These are phyloP conservation scores for Aspergillus tanneri DNA, from an alignment of 2,329 filamentous ascomycete species.

Conservation along the genomic window DNA sequence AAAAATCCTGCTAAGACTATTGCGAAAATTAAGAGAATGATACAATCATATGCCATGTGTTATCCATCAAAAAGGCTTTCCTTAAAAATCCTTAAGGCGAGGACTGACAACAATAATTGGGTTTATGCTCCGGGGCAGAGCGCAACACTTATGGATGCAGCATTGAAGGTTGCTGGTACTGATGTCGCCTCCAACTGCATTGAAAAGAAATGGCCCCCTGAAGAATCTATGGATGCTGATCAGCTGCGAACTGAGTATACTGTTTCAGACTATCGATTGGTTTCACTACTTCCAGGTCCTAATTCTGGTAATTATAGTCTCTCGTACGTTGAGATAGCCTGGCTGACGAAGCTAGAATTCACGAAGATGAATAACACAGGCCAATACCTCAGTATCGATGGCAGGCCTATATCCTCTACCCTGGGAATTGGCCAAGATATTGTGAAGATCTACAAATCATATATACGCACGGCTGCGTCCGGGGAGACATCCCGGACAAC, in stretches of 20 bases:
- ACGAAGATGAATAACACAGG: conserved; percentile 35
- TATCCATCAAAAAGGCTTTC: conserved; percentile 57
- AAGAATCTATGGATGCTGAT: conserved; percentile 11
- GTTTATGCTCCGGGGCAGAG: conserved; percentile 56
- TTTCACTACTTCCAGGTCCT: conserved; percentile 52
- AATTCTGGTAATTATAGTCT: conserved; percentile 35
- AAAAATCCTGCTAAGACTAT: conserved; percentile 54
- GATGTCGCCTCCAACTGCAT: conserved; percentile 54
- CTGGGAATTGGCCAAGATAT: conserved; percentile 56
- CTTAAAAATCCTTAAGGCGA: conserved; percentile 56
- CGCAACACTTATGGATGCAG: conserved; percentile 53
- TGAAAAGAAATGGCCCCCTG: conserved; percentile 30
- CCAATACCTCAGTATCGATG: conserved; percentile 59
- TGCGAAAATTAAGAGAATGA: conserved; percentile 51
- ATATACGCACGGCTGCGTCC: conserved; percentile 42
- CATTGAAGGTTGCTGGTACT: conserved; percentile 56
- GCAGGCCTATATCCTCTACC: conserved; percentile 53
- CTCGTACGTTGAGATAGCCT: not conserved
- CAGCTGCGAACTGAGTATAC: not conserved
- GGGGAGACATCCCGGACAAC: conserved; percentile 23
- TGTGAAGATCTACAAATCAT: conserved; percentile 51
- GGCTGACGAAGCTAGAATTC: conserved; percentile 36
- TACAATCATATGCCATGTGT: conserved; percentile 62
- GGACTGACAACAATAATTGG: conserved; percentile 62
- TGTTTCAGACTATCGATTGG: conserved; percentile 41